phyloP scores from a whole-genome alignment of 2,329 filamentous ascomycete species.

The Aureobasidium musti region DNA sequence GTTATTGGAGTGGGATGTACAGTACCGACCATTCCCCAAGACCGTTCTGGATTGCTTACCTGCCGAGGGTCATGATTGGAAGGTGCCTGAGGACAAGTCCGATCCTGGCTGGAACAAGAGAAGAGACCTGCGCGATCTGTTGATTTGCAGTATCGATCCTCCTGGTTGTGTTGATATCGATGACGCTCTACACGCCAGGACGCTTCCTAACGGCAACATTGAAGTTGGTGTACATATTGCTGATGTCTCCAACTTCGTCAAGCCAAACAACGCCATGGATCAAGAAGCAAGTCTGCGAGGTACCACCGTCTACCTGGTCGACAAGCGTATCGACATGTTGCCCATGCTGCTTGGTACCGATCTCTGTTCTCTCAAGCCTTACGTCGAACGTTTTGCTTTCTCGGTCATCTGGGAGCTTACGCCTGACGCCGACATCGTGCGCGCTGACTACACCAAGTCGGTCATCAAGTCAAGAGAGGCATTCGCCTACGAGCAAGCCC shows the following conservation, averaged over 20 bases:
- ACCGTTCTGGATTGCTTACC: slow-evolving; percentile 93
- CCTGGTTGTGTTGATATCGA: slow-evolving; percentile 97
- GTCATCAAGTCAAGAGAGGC: slow-evolving; percentile 96
- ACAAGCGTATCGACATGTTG: slow-evolving; percentile 99
- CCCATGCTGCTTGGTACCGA: slow-evolving; percentile 95
- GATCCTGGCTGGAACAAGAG: slow-evolving; percentile 86
- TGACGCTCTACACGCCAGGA: slow-evolving; percentile 86
- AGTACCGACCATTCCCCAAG: slow-evolving; percentile 96
- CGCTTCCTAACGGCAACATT: slow-evolving; percentile 86
- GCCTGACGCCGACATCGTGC: slow-evolving; percentile 79
- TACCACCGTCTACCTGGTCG: slow-evolving; percentile 95
- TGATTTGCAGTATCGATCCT: slow-evolving; percentile 97
- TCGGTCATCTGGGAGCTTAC: slow-evolving; percentile 75
- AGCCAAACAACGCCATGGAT: slow-evolving; percentile 96
- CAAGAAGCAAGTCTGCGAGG: slow-evolving; percentile 89
- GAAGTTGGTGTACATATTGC: slow-evolving; percentile 98
- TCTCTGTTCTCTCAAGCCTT: slow-evolving; percentile 92
- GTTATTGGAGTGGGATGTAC: slow-evolving; percentile 92
- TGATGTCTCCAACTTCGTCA: slow-evolving; percentile 98
- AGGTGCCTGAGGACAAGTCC: slow-evolving; percentile 74
- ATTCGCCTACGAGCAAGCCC: slow-evolving; percentile 96
- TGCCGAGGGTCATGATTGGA: slow-evolving; percentile 89
- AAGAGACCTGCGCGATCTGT: slow-evolving; percentile 77
- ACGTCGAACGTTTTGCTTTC: slow-evolving; percentile 74
- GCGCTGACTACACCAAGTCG: slow-evolving; percentile 89